A percentile compares a stretch with the other conserved stretches of the same genome.
phyloP scores from a whole-genome alignment of 2,329 filamentous ascomycete species.

The Domatiomyces globalis region DNA sequence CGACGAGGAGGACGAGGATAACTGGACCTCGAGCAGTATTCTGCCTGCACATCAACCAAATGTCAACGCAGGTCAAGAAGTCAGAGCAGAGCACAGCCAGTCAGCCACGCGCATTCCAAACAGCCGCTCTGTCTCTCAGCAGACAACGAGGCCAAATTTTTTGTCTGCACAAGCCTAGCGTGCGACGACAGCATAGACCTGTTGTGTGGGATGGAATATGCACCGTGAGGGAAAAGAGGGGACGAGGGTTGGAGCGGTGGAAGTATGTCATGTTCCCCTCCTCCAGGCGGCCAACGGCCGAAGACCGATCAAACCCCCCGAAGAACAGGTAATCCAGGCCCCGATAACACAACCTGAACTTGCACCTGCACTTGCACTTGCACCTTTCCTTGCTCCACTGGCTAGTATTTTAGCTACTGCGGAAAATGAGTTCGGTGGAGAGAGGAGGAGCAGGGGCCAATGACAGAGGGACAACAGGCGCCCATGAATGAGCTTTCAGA shows the following conservation, averaged over 20 bases:
- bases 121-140: neutral
- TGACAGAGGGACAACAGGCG: neutral
- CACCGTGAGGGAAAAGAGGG: neutral
- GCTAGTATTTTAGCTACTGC: neutral
- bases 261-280: neutral
- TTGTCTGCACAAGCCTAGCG: too few species aligned
- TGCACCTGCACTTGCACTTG: neutral
- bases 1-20: neutral
- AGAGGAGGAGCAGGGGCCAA: neutral
- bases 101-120: too few species aligned
- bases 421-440: neutral
- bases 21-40: neutral
- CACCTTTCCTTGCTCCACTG: neutral
- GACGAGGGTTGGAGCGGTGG: neutral
- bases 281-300: neutral
- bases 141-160: neutral
- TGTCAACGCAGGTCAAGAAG: neutral
- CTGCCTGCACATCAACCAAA: neutral
- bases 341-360: neutral
- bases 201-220: neutral
- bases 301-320: neutral
- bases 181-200: neutral
- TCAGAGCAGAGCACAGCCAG: neutral
- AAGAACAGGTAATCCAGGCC: neutral
- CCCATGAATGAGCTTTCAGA: neutral